A percentile compares a stretch with the other conserved stretches of the same genome.
Evolutionary conservation across 1,284 basidiomycete genomes (phyloP).

Genomic region (Kalmanozyma brasiliensis): DNA sequence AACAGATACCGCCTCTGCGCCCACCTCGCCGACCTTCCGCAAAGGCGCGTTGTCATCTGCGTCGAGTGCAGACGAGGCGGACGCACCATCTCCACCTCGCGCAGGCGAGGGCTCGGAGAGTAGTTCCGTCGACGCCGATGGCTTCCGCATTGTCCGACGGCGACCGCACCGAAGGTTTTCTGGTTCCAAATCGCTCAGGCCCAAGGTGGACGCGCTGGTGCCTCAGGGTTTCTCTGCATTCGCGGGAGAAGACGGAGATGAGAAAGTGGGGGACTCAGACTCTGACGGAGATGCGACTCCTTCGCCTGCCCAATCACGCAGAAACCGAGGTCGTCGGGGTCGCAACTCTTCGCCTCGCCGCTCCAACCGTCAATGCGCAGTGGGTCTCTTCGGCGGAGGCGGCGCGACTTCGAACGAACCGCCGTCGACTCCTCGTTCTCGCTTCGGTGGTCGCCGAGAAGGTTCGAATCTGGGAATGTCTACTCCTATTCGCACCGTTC

Average conservation of each 20-base stretch:
- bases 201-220: constrained; percentile 57
- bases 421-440: constrained; percentile 7
- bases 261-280: constrained; percentile 19
- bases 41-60: constrained; percentile 8
- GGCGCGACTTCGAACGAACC: constrained; percentile 3
- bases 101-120: constrained; percentile 1
- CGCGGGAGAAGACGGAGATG: constrained; percentile 19
- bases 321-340: constrained; percentile 12
- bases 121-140: constrained; percentile 31
- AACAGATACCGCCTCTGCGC: constrained; percentile 42
- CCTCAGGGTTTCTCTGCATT: constrained; percentile 52
- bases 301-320: constrained; percentile 12
- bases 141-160: constrained; percentile 44
- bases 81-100: constrained; percentile 10
- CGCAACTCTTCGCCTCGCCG: constrained; percentile 37
- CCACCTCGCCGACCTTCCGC: constrained; percentile 39
- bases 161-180: constrained; percentile 32
- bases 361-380: constrained; percentile 50
- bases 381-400: constrained; percentile 53
- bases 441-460: constrained; percentile 17
- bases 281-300: constrained; percentile 32
- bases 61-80: constrained; percentile 35
- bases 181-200: constrained; percentile 39
- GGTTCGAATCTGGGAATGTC: constrained; percentile 22
- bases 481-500: constrained; percentile 34